Percentiles rank a stretch among this genome's conserved stretches.
Evolutionary conservation across 2,329 filamentous ascomycete genomes (phyloP).

Genomic region (Fusarium continuum): DNA sequence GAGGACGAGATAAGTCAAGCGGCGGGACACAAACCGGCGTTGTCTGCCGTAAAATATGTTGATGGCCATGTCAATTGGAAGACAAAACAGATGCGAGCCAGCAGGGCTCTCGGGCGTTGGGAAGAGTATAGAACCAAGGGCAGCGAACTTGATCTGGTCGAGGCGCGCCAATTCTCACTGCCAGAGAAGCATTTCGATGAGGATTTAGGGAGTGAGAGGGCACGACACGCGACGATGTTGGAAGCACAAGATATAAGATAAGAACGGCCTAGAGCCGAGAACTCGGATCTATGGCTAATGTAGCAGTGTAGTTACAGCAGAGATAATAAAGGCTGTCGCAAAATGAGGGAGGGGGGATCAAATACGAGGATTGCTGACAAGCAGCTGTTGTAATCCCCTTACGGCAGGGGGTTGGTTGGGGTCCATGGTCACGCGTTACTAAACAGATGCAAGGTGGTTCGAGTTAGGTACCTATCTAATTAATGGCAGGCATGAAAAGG

Average conservation of each 20-base stretch:
- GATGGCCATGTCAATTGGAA: constrained; percentile 43
- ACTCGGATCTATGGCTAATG: not conserved
- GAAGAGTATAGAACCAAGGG: constrained; percentile 1
- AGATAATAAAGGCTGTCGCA: not conserved
- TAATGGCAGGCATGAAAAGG: no score
- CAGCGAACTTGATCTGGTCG: constrained; percentile 3
- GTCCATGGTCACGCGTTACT: constrained; percentile 16
- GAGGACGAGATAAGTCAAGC: constrained; percentile 61
- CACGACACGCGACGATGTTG: not conserved
- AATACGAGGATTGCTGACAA: constrained; percentile 24
- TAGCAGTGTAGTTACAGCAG: no score
- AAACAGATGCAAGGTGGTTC: not conserved
- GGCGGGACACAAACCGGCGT: constrained; percentile 61
- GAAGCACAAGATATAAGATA: not conserved
- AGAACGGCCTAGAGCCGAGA: not conserved
- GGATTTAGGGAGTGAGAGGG: not conserved
- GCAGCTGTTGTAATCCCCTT: constrained; percentile 4
- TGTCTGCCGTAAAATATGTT: constrained; percentile 56
- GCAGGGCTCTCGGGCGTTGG: not conserved
- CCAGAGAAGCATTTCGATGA: constrained; percentile 19
- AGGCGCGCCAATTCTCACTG: constrained; percentile 2
- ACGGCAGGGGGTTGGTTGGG: not conserved
- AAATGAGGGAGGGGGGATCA: constrained; percentile 1
- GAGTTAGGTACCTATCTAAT: no score
- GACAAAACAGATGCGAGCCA: not conserved